A percentile compares a stretch with the other conserved stretches of the same genome.
These are phyloP conservation scores for Leucoagaricus sp. DNA, from an alignment of 1,284 basidiomycete species.

Conservation along the genomic window DNA sequence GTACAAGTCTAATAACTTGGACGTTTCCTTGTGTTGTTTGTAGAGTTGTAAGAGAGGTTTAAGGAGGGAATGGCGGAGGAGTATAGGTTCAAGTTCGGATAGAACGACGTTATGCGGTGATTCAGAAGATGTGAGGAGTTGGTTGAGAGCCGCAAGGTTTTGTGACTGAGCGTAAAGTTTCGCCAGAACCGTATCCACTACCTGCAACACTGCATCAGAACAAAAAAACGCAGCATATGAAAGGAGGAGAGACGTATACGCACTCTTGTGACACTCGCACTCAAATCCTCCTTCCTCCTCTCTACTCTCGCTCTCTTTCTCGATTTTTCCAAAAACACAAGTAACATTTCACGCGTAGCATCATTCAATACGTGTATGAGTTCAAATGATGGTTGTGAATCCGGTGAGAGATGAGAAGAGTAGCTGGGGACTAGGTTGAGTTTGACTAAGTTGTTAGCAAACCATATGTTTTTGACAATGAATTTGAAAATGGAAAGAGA, in stretches of 20 bases:
- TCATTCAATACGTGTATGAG: constrained; percentile 58
- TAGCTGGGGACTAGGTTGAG: constrained; percentile 89
- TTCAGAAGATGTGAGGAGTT: constrained; percentile 49
- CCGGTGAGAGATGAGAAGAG: constrained; percentile 78
- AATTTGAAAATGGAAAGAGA: constrained; percentile 9
- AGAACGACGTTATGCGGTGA: constrained; percentile 55
- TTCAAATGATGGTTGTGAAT: constrained; percentile 69
- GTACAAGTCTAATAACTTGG: constrained; percentile 55
- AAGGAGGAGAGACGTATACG: too few relatives aligned
- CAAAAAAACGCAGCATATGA: too few relatives aligned
- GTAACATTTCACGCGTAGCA: constrained; percentile 70
- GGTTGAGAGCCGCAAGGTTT: constrained; percentile 36
- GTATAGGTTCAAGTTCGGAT: constrained; percentile 60
- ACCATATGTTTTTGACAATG: too few relatives aligned
- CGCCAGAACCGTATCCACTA: constrained; percentile 82
- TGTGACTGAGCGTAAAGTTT: constrained; percentile 71
- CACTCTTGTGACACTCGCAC: constrained; percentile 20
- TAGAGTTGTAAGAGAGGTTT: constrained; percentile 69
- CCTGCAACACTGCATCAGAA: constrained; percentile 38
- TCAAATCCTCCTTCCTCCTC: constrained; percentile 27
- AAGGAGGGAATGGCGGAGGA: constrained; percentile 40
- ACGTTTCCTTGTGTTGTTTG: constrained; percentile 52
- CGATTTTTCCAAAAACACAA: constrained; percentile 57
- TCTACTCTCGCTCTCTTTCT: constrained; percentile 1
- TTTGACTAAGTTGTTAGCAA: constrained; percentile 72